A percentile compares a stretch with the other conserved stretches of the same genome.
These are phyloP conservation scores for Chlorella variabilis DNA, from an alignment of 163 green algal species.

Conservation along the genomic window DNA sequence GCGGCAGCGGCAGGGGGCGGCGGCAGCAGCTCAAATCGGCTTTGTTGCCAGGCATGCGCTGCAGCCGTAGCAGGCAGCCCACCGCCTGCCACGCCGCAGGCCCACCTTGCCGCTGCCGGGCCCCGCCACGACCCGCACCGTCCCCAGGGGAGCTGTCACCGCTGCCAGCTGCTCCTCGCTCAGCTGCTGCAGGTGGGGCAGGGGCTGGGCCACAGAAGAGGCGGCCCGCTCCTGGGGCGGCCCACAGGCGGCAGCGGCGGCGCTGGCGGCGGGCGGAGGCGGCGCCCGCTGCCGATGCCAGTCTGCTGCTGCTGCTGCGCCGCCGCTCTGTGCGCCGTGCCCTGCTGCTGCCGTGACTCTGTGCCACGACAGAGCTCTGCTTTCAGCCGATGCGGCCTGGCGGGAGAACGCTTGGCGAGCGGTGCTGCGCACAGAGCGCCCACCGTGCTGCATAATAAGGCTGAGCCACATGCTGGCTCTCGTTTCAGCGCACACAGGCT, in stretches of 20 bases:
- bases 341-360: background rate
- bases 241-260: background rate
- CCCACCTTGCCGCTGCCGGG: constrained; percentile 71
- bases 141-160: constrained; percentile 34
- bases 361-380: background rate
- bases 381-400: no score
- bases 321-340: background rate
- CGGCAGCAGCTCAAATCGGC: no score
- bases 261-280: no score
- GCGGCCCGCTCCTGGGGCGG: background rate
- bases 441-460: no score
- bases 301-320: background rate
- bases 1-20: background rate
- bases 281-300: no score
- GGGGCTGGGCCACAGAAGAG: background rate
- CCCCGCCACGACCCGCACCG: constrained; percentile 44
- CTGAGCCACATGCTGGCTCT: no score
- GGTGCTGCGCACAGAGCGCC: no score
- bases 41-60: background rate
- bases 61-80: background rate
- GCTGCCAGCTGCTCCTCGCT: constrained; percentile 53
- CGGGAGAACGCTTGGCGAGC: no score
- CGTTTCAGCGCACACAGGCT: no score
- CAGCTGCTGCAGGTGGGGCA: constrained; percentile 18
- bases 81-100: no score